phyloP scores from a whole-genome alignment of 2,329 filamentous ascomycete species.

The Pseudogymnoascus sp. region DNA sequence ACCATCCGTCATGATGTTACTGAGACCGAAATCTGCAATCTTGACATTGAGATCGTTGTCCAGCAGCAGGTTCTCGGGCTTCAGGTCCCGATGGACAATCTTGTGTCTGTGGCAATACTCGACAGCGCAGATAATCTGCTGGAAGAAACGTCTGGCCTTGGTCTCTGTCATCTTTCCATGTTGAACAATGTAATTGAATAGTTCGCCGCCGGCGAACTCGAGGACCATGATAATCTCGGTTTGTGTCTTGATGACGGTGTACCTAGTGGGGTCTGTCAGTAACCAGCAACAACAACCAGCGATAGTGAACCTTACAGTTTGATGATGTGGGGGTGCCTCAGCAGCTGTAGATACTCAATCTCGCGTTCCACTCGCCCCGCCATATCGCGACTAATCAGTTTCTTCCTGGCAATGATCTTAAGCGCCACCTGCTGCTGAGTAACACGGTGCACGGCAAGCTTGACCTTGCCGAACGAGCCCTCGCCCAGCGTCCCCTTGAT shows the following conservation, averaged over 20 bases:
- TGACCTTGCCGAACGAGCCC: conserved; percentile 97
- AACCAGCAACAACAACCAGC: background rate
- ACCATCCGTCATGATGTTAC: conserved; percentile 99
- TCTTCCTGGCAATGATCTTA: conserved; percentile 95
- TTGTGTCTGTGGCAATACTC: conserved; percentile 99
- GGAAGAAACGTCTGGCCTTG: conserved; percentile 94
- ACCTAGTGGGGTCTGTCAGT: conserved; percentile 40
- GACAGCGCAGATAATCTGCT: conserved; percentile 97
- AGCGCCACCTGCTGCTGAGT: conserved; percentile 93
- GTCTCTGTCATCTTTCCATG: conserved; percentile 85
- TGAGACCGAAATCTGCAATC: conserved; percentile 96
- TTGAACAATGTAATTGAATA: conserved; percentile 97
- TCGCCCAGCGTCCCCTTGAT: conserved; percentile 87
- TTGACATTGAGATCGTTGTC: conserved; percentile 97
- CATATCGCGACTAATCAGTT: conserved; percentile 96
- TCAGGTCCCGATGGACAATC: conserved; percentile 94
- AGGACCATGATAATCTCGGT: conserved; percentile 98
- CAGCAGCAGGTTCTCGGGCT: conserved; percentile 91
- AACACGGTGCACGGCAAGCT: conserved; percentile 84
- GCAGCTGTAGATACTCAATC: conserved; percentile 92
- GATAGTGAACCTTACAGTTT: conserved; percentile 62
- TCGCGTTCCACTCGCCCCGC: conserved; percentile 93
- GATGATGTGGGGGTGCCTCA: conserved; percentile 97
- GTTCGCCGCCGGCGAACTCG: conserved; percentile 90
- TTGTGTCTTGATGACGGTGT: conserved; percentile 91